Base-by-base conservation (phyloP, 306 rosid genomes). In the Dryas drummondii region DNA sequence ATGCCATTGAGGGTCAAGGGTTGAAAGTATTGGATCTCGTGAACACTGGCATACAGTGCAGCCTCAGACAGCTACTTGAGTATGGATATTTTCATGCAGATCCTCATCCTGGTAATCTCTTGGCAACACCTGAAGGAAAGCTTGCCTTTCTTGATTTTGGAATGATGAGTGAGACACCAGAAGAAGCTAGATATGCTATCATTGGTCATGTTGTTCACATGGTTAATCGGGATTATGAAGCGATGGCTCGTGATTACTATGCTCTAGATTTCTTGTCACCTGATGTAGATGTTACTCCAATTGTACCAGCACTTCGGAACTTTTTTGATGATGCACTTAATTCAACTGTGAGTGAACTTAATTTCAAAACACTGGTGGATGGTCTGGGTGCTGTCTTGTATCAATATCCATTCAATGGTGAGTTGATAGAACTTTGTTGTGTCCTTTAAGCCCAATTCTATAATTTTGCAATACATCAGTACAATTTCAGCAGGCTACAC, bases 121-220 rank as follows among this genome's bases (percentile, higher is more conserved):
- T 94, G 84, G 98, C 97, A 40, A 94, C 98, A 14, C 93, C 98
- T 2, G 94, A 94, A 54, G 98, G 98, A 54, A 94, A 90, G 52
- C 98, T 94, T 76, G 98, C 98, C 22, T 94, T 94, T 83, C 88
- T 94, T 78, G 98, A 94, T 84, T 94, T 94, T 69, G 98, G 96
- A 79, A 94, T 94, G 98, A 94, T 91, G 97, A 94, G 97, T 78
- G 98, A 94, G 83, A 91, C 98, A 54, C 98, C 98, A 16, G 98
- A 94, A 82, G 93, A 82, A 76, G 97, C 98, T 32, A 90, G 97
- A 82, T 84, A 57, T 70, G 97, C 94, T 10, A 94, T 94, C 72
- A 90, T 94, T 61, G 96, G 97, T 66, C 97, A 94, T 76, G 94
- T 94, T 72, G 98, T 94, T 86, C 98, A 94, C 91, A 82, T 94